These are phyloP conservation scores for Kuraishia molischiana DNA, from an alignment of 805 yeast species.

Conservation along the genomic window DNA sequence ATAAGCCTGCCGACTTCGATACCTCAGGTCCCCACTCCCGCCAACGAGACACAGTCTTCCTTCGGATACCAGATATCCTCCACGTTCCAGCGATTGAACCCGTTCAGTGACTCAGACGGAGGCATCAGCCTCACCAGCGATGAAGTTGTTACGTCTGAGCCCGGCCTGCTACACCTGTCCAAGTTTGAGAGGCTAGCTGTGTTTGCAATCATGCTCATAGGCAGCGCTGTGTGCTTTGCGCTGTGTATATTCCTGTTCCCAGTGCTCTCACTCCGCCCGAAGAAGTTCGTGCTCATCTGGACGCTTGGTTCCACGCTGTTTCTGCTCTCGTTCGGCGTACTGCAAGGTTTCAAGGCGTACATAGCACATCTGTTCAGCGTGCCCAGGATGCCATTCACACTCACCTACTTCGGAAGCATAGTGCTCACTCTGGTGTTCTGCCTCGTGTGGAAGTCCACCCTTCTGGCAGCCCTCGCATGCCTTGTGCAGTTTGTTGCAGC, in stretches of 20 bases:
- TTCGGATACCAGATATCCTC: constrained; percentile 5
- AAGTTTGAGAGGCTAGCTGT: constrained; percentile 70
- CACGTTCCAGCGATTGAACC: constrained; percentile 6
- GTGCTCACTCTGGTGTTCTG: constrained; percentile 63
- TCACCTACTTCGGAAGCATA: constrained; percentile 66
- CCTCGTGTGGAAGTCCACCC: constrained; percentile 48
- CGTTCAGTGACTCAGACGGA: constrained; percentile 4
- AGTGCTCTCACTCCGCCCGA: constrained; percentile 69
- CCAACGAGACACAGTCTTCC: constrained; percentile 4
- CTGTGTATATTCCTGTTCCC: constrained; percentile 76
- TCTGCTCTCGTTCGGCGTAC: constrained; percentile 71
- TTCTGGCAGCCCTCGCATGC: constrained; percentile 64
- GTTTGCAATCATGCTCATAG: constrained; percentile 63
- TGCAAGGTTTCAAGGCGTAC: constrained; percentile 82
- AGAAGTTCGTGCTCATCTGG: constrained; percentile 82
- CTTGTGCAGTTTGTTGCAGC: constrained; percentile 69
- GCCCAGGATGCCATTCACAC: constrained; percentile 66
- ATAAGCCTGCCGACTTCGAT: constrained; percentile 2
- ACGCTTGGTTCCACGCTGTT: constrained; percentile 77
- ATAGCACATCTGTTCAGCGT: constrained; percentile 53
- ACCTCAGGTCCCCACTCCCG: constrained; percentile 1
- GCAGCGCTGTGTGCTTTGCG: constrained; percentile 62
- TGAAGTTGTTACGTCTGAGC: constrained; percentile 26
- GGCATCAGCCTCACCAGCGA: constrained; percentile 7
- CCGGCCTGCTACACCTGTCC: constrained; percentile 41